Evolutionary conservation across 1,139 yeast genomes (phyloP), one percentile per base, ranked within the genome.

Genomic region (Magnusiomyces magnusii): DNA sequence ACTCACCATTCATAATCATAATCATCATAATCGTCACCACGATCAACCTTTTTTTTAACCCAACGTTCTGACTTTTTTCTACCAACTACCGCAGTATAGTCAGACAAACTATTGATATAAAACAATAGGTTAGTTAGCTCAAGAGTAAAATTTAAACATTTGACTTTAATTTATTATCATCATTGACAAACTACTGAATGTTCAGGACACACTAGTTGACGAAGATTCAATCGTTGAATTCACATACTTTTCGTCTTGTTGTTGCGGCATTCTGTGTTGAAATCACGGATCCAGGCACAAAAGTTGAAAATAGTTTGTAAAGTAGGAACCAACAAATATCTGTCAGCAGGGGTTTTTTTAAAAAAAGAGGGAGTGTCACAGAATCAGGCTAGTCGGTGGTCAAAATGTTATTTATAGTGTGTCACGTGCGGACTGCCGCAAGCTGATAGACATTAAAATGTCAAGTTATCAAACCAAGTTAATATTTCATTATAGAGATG

Each of bases 21-120:
- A 49, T 58, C 67, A 54, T 66, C 67, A 47, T 65, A 65, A 23
- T 65, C 68, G 36, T 66, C 75, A 59, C 73, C 73, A 27, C 69
- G 65, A 7, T 68, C 68, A 41, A 66, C 65, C 1, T 71, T 65
- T 7, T 73, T 70, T 52, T 67, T 69, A 9, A 72, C 75, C 76
- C 76, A 73, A 21, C 76, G 69, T 61, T 68, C 69, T 53, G 76
- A 73, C 62, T 73, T 74, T 63, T 70, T 71, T 17, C 76, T 70
- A 21, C 71, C 71, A 17, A 73, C 75, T 3, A 62, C 67, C 13
- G 72, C 69, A 24, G 67, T 63, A 57, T 67, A 70, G 50, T 67
- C 61, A 55, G 65, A 57, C 53, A 63, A 59, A 41, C 63, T 50
- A 50, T 3, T 17, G 7, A 5, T 9, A 41, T n/a, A 41, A 41